Evolutionary conservation across 148 eudicot species (phyloP), one percentile per base, ranked within the genome.

Genomic region (Drosera capensis): DNA sequence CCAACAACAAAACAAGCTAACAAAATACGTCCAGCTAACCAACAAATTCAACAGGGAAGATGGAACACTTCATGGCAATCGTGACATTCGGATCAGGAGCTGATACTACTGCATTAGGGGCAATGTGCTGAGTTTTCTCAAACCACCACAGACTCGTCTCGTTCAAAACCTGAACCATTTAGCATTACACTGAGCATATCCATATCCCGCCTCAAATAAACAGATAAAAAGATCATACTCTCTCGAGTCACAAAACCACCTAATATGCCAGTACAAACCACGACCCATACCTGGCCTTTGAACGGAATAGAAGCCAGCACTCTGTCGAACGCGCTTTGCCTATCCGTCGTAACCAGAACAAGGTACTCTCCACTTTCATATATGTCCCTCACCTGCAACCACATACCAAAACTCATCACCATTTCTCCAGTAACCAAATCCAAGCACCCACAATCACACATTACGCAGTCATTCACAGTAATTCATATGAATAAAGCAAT

Each of bases 91-190:
- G 68, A 65, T 90, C 99, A 3, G 99, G 99, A 38, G 56, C 64
- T 6, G 85, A 71, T 36, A 90, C 49, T 16, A 90, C 68, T 3
- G 99, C 88, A 66, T 90, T 90, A 5, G 71, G 71, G 68, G 82
- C 60, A 40, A 90, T 84, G 58, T 85, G 95, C 21, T 47, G 85
- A 63, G 95, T 90, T 55, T 72, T 71, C 21, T 71, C 45, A 60
- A 90, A 90, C 99, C 99, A 90, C 99, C 99, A 90, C 43, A 81
- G 65, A 65, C 99, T 90, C 14, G 99, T 78, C 69, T 90, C 85
- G 37, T 90, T 90, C 21, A 90, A 63, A 59, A 90, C 99, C 99
- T 90, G 68, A 39, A 52, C 34, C 23, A 6, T 41, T 19, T n/a
- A n/a, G n/a, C n/a, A 41, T 6, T 17, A 18, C 7, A 2, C 38